Conservation (phyloP, 169 alveolate species). For the Theileria sp. region DNA sequence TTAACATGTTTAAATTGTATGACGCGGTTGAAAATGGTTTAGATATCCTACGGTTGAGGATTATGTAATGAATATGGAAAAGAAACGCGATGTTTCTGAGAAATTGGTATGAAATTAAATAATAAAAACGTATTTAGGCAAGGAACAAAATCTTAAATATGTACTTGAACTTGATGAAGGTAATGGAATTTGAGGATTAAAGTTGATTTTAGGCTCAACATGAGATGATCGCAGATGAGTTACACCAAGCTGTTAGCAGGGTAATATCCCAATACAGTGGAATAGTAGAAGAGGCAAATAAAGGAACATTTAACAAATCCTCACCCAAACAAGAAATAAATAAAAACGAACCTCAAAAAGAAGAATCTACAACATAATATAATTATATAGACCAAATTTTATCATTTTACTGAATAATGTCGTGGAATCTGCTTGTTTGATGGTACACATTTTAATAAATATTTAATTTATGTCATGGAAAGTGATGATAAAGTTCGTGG, state of each 20-base stretch:
- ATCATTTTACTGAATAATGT: neutral
- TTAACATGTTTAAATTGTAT: neutral
- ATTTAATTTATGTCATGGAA: neutral
- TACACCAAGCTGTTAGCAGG: slow-evolving; percentile 61
- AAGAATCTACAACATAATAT: neutral
- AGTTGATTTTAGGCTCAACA: slow-evolving; percentile 60
- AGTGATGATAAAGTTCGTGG: neutral
- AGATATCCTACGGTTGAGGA: slow-evolving; percentile 78
- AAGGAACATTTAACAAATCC: slow-evolving; percentile 6
- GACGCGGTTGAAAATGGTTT: neutral
- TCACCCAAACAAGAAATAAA: neutral
- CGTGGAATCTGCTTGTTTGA: neutral
- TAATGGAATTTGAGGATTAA: neutral
- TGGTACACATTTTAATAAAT: neutral
- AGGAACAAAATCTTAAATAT: slow-evolving; percentile 66
- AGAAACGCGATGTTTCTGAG: slow-evolving; percentile 77
- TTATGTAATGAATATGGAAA: slow-evolving; percentile 78
- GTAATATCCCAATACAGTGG: slow-evolving; percentile 73
- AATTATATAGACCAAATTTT: neutral
- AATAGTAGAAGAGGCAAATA: slow-evolving; percentile 47
- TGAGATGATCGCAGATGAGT: slow-evolving; percentile 75
- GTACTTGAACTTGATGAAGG: slow-evolving; percentile 71
- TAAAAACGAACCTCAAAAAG: neutral
- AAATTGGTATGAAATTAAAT: slow-evolving; percentile 29
- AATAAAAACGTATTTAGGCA: slow-evolving; percentile 11